Percentiles rank a stretch among this genome's conserved stretches.
phyloP scores from a whole-genome alignment of 2,329 filamentous ascomycete species.

The Xylariaceae sp. region DNA sequence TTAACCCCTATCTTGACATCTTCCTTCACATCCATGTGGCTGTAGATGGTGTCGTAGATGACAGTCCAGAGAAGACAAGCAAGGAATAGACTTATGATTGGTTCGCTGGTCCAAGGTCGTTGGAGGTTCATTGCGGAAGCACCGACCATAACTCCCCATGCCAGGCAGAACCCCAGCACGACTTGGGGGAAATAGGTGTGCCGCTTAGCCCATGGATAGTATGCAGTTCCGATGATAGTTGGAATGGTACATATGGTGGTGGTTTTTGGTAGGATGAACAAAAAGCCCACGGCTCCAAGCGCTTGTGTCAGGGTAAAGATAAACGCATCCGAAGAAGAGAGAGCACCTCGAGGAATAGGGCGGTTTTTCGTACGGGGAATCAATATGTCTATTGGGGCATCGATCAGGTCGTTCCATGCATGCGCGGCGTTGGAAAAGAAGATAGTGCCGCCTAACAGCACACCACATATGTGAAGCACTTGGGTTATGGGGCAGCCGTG shows the following conservation, averaged over 20 bases:
- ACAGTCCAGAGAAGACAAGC: slow-evolving; percentile 38
- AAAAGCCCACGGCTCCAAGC: slow-evolving; percentile 26
- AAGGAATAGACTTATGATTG: slow-evolving; percentile 32
- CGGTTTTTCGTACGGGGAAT: slow-evolving; percentile 37
- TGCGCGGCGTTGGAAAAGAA: slow-evolving; percentile 40
- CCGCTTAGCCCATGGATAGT: slow-evolving; percentile 42
- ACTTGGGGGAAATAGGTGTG: slow-evolving; percentile 41
- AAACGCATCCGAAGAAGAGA: slow-evolving; percentile 34
- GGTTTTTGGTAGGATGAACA: slow-evolving; percentile 28
- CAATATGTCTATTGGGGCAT: slow-evolving; percentile 38
- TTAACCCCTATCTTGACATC: slow-evolving; percentile 39
- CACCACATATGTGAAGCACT: slow-evolving; percentile 17
- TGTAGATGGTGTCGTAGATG: slow-evolving; percentile 43
- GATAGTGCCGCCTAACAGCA: slow-evolving; percentile 33
- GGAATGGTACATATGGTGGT: slow-evolving; percentile 33
- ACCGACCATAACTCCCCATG: slow-evolving; percentile 38
- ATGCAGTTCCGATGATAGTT: slow-evolving; percentile 32
- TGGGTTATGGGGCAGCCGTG: slow-evolving; percentile 21
- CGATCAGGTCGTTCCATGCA: slow-evolving; percentile 42
- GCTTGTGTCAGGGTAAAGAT: slow-evolving; percentile 36
- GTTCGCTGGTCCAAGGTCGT: slow-evolving; percentile 25
- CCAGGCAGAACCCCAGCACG: slow-evolving; percentile 39
- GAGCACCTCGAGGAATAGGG: slow-evolving; percentile 40
- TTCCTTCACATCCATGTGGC: slow-evolving; percentile 39
- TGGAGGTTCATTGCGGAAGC: slow-evolving; percentile 27